phyloP scores from a whole-genome alignment of 1,284 basidiomycete species.

The Trametes hirsuta region DNA sequence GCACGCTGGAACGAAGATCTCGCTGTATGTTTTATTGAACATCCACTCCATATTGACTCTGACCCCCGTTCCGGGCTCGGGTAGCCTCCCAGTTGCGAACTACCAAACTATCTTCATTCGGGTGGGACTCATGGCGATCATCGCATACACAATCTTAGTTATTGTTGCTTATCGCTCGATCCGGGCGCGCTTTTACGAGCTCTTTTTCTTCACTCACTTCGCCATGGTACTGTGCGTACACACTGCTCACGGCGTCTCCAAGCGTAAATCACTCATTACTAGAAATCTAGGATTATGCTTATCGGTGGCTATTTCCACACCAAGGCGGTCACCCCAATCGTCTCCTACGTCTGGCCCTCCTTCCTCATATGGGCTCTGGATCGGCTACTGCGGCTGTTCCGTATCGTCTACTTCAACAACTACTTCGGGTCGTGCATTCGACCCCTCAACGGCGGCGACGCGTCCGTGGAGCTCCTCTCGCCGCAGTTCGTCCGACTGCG shows the following conservation, averaged over 20 bases:
- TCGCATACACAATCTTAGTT: conserved; percentile 20
- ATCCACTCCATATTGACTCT: neutral
- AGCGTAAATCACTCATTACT: neutral
- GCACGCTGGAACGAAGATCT: conserved; percentile 45
- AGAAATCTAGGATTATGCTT: conserved; percentile 22
- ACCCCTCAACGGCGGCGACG: conserved; percentile 35
- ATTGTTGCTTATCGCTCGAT: conserved; percentile 27
- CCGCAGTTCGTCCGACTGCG: conserved; percentile 54
- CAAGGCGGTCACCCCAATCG: conserved; percentile 19
- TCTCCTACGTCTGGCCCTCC: conserved; percentile 51
- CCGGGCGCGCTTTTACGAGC: conserved; percentile 27
- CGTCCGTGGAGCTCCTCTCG: conserved; percentile 48
- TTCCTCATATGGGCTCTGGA: conserved; percentile 70
- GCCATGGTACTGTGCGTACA: conserved; percentile 25
- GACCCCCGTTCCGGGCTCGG: neutral
- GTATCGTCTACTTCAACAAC: conserved; percentile 56
- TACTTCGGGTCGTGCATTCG: conserved; percentile 39
- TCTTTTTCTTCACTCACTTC: conserved; percentile 30
- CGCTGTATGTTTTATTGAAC: conserved; percentile 33
- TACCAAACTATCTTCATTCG: conserved; percentile 1
- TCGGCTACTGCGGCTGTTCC: conserved; percentile 52
- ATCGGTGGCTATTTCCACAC: conserved; percentile 39
- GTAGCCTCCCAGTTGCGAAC: neutral
- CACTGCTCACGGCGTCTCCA: neutral
- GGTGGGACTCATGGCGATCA: conserved; percentile 17